These are phyloP conservation scores for Fagus sylvatica DNA, from an alignment of 306 rosid genomes.

Conservation along the genomic window DNA sequence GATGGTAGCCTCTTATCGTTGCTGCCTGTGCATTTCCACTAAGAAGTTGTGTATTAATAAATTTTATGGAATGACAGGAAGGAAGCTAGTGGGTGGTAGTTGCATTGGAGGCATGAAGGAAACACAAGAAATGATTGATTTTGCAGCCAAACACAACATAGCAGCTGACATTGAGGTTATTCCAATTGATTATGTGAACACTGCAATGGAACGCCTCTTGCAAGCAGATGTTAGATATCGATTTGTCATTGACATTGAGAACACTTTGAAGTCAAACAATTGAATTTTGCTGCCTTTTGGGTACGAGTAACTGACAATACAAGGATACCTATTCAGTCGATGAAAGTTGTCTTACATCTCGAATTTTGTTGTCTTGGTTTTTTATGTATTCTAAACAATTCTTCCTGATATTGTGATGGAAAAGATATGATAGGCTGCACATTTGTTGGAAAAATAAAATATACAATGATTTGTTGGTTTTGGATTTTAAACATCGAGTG, in stretches of 20 bases:
- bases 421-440: too few species aligned
- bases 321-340: too few species aligned
- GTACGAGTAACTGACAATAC: too few species aligned
- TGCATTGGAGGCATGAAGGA: slow-evolving; percentile 55
- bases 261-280: slow-evolving; percentile 26
- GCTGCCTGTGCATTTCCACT: background rate
- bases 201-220: slow-evolving; percentile 32
- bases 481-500: too few species aligned
- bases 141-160: slow-evolving; percentile 28
- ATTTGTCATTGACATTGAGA: slow-evolving; percentile 51
- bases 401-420: too few species aligned
- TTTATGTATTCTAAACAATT: too few species aligned
- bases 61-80: slow-evolving; percentile 21
- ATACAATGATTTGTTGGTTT: too few species aligned
- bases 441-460: too few species aligned
- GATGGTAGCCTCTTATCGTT: background rate
- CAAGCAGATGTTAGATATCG: slow-evolving; percentile 36
- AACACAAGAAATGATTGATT: slow-evolving; percentile 49
- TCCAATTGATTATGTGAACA: slow-evolving; percentile 34
- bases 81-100: slow-evolving; percentile 47
- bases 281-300: background rate
- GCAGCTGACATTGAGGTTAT: slow-evolving; percentile 34
- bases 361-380: too few species aligned
- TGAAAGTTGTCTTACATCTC: too few species aligned
- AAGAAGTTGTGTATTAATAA: background rate